Conservation (phyloP, 2,329 filamentous ascomycete species). For the Juglanconis oblonga region DNA sequence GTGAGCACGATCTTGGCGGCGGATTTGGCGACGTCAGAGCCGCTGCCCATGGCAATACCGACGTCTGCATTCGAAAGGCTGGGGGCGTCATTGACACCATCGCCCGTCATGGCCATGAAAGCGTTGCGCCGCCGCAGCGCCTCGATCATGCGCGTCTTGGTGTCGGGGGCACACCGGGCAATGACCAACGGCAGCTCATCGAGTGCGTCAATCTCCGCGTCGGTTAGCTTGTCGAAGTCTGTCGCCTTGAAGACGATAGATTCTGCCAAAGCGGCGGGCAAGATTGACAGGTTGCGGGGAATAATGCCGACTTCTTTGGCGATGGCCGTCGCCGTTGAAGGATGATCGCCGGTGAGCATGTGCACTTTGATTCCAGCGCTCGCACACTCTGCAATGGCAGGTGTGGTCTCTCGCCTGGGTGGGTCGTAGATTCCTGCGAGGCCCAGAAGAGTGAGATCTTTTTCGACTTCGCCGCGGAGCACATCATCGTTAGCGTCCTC, state of each 20-base stretch:
- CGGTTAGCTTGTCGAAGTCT: constrained; percentile 74
- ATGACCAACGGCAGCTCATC: constrained; percentile 77
- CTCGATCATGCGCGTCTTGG: constrained; percentile 89
- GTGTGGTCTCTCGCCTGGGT: constrained; percentile 75
- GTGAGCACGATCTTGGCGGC: constrained; percentile 79
- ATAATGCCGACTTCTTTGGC: constrained; percentile 78
- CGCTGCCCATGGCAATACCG: constrained; percentile 87
- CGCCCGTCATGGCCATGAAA: constrained; percentile 85
- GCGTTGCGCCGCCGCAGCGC: constrained; percentile 73
- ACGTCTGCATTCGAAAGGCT: constrained; percentile 79
- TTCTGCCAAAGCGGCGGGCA: constrained; percentile 62
- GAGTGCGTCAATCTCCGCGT: constrained; percentile 72
- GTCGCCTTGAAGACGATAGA: constrained; percentile 72
- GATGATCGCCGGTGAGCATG: constrained; percentile 83
- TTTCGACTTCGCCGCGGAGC: constrained; percentile 62
- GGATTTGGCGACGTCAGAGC: constrained; percentile 82
- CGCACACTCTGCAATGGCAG: constrained; percentile 67
- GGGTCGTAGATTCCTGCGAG: constrained; percentile 85
- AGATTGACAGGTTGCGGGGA: constrained; percentile 55
- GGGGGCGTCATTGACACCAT: constrained; percentile 84
- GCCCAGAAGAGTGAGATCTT: constrained; percentile 70
- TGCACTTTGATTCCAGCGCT: constrained; percentile 74
- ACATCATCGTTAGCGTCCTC: constrained; percentile 35
- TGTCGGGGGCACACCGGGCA: constrained; percentile 79
- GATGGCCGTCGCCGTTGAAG: constrained; percentile 74